Evolutionary conservation across 2,329 filamentous ascomycete genomes (phyloP).

Genomic region (Verticillium klebahnii): DNA sequence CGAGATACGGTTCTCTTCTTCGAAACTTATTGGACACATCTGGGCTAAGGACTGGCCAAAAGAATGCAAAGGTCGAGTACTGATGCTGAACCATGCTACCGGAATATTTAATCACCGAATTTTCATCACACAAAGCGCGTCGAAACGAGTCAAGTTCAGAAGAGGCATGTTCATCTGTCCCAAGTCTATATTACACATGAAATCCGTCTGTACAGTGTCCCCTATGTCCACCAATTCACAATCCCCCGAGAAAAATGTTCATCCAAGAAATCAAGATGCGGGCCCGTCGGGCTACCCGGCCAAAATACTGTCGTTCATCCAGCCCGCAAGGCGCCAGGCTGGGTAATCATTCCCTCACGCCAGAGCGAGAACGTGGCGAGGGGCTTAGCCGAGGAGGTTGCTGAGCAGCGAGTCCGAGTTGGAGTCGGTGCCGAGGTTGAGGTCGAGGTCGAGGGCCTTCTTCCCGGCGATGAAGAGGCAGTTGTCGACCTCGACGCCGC

Average conservation of each 20-base stretch:
- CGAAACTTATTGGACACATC: too few relatives aligned
- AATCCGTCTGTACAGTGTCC: background rate
- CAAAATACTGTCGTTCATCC: background rate
- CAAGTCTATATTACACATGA: background rate
- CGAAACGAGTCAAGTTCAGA: background rate
- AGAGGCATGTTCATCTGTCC: background rate
- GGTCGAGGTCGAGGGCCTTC: conserved; percentile 1
- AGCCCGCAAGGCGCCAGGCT: background rate
- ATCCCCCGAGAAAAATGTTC: background rate
- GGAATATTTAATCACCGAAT: too few relatives aligned
- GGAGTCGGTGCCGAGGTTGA: conserved; percentile 1
- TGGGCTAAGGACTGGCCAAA: too few relatives aligned
- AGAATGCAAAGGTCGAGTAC: too few relatives aligned
- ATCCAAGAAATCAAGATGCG: background rate
- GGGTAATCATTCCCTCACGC: background rate
- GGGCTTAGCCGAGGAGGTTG: background rate
- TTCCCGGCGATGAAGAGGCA: conserved; percentile 2
- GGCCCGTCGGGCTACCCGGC: background rate
- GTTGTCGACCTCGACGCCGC: conserved; percentile 2
- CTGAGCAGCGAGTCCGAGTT: background rate
- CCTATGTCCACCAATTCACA: background rate
- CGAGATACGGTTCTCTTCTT: too few relatives aligned
- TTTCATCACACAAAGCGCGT: too few relatives aligned
- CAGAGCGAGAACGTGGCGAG: background rate
- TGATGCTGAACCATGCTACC: too few relatives aligned